phyloP scores from a whole-genome alignment of 257 asterid species.

The Primulina tabacum region DNA sequence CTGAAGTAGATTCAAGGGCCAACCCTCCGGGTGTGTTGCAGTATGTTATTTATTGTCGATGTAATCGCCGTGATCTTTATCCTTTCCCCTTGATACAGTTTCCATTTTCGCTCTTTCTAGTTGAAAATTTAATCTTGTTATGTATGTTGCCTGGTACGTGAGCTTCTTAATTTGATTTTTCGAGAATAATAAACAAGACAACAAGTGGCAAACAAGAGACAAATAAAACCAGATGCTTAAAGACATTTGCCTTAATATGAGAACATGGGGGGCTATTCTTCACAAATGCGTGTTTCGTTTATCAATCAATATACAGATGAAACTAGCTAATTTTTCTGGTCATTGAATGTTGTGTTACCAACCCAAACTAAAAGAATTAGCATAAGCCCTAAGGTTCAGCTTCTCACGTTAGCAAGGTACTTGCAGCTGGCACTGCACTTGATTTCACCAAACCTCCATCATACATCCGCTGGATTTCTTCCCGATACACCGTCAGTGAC shows the following conservation, averaged over 20 bases:
- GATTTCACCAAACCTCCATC: slow-evolving; percentile 47
- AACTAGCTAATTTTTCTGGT: neutral
- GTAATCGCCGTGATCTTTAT: too few species aligned
- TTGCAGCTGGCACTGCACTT: slow-evolving; percentile 31
- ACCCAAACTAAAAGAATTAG: slow-evolving; percentile 1
- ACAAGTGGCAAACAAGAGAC: neutral
- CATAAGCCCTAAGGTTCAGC: slow-evolving; percentile 35
- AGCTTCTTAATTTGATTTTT: too few species aligned
- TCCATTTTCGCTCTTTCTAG: too few species aligned
- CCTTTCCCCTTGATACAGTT: neutral
- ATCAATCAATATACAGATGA: slow-evolving; percentile 43
- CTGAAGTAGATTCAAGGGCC: too few species aligned
- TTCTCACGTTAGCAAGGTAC: slow-evolving; percentile 45
- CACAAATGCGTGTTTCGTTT: slow-evolving; percentile 31
- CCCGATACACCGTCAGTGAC: slow-evolving; percentile 70
- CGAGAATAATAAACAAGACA: neutral
- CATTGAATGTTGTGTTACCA: slow-evolving; percentile 6
- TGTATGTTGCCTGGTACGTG: neutral
- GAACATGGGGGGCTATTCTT: slow-evolving; percentile 27
- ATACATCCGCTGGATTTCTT: slow-evolving; percentile 94
- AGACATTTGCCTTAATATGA: slow-evolving; percentile 20
- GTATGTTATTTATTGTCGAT: neutral
- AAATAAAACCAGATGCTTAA: too few species aligned
- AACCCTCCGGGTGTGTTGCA: neutral
- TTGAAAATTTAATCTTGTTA: too few species aligned